Percentiles rank a stretch among this genome's conserved stretches.
phyloP scores from a whole-genome alignment of 208 protist species.

The Leptomonas pyrrhocoris region DNA sequence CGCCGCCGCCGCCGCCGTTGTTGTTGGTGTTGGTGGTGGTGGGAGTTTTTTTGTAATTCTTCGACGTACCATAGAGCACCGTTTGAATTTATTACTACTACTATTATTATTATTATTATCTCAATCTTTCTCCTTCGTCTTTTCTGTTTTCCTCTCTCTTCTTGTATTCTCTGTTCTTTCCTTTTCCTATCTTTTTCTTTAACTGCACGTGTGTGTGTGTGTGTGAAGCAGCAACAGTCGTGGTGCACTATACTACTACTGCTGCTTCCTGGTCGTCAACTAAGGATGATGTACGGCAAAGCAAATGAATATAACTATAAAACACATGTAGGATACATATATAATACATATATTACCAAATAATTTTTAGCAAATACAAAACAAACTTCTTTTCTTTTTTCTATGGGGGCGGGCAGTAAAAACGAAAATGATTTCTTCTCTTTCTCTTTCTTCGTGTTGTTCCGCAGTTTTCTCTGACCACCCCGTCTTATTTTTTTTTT shows the following conservation, averaged over 20 bases:
- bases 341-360: neutral
- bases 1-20: neutral
- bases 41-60: too few relatives aligned
- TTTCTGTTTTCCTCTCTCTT: neutral
- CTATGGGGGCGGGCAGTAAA: too few relatives aligned
- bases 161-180: neutral
- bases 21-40: too few relatives aligned
- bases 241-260: too few relatives aligned
- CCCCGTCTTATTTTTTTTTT: too few relatives aligned
- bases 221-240: neutral
- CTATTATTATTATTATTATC: neutral
- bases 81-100: neutral
- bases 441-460: too few relatives aligned
- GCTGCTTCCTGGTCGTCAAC: too few relatives aligned
- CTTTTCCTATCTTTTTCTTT: neutral
- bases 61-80: neutral
- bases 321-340: too few relatives aligned
- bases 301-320: too few relatives aligned
- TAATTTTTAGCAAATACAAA: neutral
- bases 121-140: neutral
- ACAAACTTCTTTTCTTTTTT: conserved; percentile 13
- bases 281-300: too few relatives aligned
- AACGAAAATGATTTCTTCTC: too few relatives aligned
- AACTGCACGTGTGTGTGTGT: neutral
- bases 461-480: too few relatives aligned